A percentile compares a stretch with the other conserved stretches of the same genome.
phyloP scores from a whole-genome alignment of 345 rosid species.

The Eutrema japonicum region DNA sequence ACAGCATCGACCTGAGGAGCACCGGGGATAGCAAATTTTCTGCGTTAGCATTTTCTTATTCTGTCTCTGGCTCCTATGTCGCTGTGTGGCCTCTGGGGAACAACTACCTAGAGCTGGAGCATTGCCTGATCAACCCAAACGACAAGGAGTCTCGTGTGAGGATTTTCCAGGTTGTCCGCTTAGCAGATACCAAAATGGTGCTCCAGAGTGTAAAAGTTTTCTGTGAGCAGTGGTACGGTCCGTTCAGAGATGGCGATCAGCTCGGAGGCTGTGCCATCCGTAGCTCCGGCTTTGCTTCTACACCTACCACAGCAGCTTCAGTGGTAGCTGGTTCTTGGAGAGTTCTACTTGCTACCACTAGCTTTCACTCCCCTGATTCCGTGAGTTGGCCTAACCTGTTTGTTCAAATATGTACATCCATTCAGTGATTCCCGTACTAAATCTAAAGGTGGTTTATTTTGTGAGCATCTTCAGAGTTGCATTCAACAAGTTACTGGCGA shows the following conservation, averaged over 20 bases:
- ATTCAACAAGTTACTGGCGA: constrained; percentile 55
- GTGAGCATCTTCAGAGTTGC: constrained; percentile 45
- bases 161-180: constrained; percentile 57
- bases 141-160: constrained; percentile 86
- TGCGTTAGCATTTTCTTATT: constrained; percentile 60
- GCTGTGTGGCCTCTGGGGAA: constrained; percentile 69
- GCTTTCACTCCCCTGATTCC: constrained; percentile 44
- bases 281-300: constrained; percentile 83
- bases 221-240: constrained; percentile 86
- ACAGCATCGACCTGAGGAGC: constrained; percentile 58
- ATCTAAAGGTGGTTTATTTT: not conserved
- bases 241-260: constrained; percentile 85
- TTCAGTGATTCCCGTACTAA: not conserved
- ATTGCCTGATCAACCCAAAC: constrained; percentile 77
- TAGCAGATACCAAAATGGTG: constrained; percentile 44
- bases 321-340: constrained; percentile 64
- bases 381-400: constrained; percentile 18
- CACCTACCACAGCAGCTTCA: constrained; percentile 60
- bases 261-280: constrained; percentile 86
- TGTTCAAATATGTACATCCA: constrained; percentile 1
- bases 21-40: constrained; percentile 37
- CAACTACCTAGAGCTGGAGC: constrained; percentile 64
- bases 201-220: constrained; percentile 63
- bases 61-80: constrained; percentile 71
- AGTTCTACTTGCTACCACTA: constrained; percentile 55